phyloP scores from a whole-genome alignment of 805 yeast species.

The Myxozyma neglecta region DNA sequence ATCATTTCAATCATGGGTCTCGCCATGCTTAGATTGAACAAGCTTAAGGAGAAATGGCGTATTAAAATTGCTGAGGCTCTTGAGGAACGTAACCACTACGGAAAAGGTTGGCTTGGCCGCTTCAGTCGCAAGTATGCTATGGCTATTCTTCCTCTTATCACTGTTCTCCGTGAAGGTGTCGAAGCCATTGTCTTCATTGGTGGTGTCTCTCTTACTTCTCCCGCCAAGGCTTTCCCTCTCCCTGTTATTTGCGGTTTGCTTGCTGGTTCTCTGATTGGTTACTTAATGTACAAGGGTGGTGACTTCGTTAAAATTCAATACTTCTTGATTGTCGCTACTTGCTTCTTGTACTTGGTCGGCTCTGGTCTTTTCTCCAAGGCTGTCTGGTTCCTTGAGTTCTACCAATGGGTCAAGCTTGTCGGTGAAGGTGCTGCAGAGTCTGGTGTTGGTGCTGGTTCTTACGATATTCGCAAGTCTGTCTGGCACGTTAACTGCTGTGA shows the following conservation, averaged over 20 bases:
- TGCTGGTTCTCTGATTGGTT: conserved; percentile 75
- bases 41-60: conserved; percentile 97
- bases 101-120: conserved; percentile 46
- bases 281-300: conserved; percentile 75
- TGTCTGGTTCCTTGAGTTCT: conserved; percentile 81
- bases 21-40: conserved; percentile 92
- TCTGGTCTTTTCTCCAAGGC: conserved; percentile 94
- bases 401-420: conserved; percentile 60
- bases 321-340: conserved; percentile 83
- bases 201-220: conserved; percentile 77
- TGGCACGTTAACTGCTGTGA: conserved; percentile 99
- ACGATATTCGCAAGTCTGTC: conserved; percentile 72
- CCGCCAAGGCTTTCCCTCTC: conserved; percentile 78
- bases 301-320: conserved; percentile 78
- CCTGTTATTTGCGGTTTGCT: conserved; percentile 84
- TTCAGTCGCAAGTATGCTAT: conserved; percentile 73
- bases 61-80: conserved; percentile 85
- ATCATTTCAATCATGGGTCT: conserved; percentile 93
- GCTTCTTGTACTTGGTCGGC: conserved; percentile 81
- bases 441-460: conserved; percentile 94
- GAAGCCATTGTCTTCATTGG: conserved; percentile 96
- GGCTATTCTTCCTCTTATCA: conserved; percentile 86
- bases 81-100: conserved; percentile 38
- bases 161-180: conserved; percentile 92
- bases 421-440: conserved; percentile 96